These are phyloP conservation scores for Athelia psychrophila DNA, from an alignment of 1,284 basidiomycete species.

Conservation along the genomic window DNA sequence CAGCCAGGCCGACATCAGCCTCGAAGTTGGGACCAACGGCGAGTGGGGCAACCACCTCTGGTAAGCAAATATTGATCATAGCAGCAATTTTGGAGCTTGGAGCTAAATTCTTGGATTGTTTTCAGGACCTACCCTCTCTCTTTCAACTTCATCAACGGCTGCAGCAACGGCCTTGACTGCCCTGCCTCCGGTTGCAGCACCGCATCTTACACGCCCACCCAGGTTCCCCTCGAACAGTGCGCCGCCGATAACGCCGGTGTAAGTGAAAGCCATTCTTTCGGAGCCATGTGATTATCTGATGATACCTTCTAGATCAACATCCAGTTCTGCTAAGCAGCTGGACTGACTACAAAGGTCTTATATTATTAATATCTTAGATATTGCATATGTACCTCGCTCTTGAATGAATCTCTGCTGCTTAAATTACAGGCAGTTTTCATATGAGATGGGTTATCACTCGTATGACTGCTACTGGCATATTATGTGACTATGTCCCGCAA, in stretches of 20 bases:
- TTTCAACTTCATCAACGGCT: conserved; percentile 4
- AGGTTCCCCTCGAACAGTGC: not conserved
- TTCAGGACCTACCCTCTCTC: conserved; percentile 2
- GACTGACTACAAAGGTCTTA: too few species aligned
- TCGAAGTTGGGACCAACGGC: not conserved
- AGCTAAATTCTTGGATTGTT: not conserved
- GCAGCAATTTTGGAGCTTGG: not conserved
- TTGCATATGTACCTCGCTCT: too few species aligned
- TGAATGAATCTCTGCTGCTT: too few species aligned
- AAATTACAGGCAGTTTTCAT: too few species aligned
- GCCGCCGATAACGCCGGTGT: not conserved
- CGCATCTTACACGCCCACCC: not conserved
- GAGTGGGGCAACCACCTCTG: conserved; percentile 2
- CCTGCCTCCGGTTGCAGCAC: not conserved
- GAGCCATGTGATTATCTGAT: not conserved
- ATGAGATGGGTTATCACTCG: too few species aligned
- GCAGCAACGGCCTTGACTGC: not conserved
- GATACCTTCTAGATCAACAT: not conserved
- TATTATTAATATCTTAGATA: too few species aligned
- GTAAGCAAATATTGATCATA: not conserved
- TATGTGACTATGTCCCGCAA: too few species aligned
- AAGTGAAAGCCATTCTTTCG: not conserved
- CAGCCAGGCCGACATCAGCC: conserved; percentile 1
- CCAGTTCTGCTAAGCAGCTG: not conserved
- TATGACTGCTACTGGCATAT: too few species aligned